Base-by-base conservation (phyloP, 1,139 yeast species). In the Pichia sp. region DNA sequence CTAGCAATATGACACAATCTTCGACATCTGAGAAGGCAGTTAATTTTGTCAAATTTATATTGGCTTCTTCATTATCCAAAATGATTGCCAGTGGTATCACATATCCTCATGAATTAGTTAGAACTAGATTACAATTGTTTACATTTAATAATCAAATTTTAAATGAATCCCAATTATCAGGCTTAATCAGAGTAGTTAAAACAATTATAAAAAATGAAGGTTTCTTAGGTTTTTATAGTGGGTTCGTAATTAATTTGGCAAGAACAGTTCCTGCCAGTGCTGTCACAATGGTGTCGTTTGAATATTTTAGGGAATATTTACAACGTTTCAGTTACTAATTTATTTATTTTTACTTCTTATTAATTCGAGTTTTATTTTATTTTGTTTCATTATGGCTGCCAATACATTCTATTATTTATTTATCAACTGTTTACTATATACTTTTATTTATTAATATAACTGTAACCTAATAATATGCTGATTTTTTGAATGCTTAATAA, bases 251-350 rank as follows among this genome's bases (percentile, higher is more conserved):
- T 15, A 91, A 91, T 59, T 67, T 91, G 58, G 76, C 87, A 27
- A 70, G 99, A 55, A 93, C 98, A 0, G 87, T 91, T 2, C 98
- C 99, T 5, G 91, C 96, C 7, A 80, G 91, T 55, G 96, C 96
- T 1, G 86, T 91, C 19, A 91, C 98, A 3, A 68, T 91, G 52
- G 89, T 89, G n/a, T 83, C 95, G 30, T 91, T 86, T 62, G 99
- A 91, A 62, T 77, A 86, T 56, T 78, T 88, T 57, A 81, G 86
- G 54, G 72, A 76, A 34, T 78, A 74, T 55, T 66, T 83, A 22
- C 63, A 62, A 41, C 42, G 41, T 6, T 51, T 50, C 31, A 37
- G 38, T 13, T 35, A 38, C 39, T 25, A 40, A 33, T 19, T 18
- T 19, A 18, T 6, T 4, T 5, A 9, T 15, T 27, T 5, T 13